Evolutionary conservation across 1,284 basidiomycete genomes (phyloP), one percentile per base, ranked within the genome.

Genomic region (Volvariella volvacea): DNA sequence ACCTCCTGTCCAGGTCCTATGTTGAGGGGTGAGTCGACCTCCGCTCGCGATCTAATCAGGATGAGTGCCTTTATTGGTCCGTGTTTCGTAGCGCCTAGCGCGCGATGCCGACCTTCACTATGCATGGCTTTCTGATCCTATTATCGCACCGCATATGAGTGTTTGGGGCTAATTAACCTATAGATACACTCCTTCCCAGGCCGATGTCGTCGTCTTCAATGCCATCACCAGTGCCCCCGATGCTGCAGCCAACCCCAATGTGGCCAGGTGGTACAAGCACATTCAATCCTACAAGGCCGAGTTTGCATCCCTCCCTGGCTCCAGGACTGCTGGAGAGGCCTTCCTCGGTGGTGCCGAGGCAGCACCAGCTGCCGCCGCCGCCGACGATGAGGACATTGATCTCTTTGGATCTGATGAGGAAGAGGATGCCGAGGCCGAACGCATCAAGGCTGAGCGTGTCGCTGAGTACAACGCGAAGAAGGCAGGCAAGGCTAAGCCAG

Each of bases 131-230:
- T 36, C 34, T 36, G 34, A 36, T 20, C 14, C 15, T 16, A 36
- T 36, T 36, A 15, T 36, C 19, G 40, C 34, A 16, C n/a, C 19
- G 15, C 15, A 15, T 7, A 32, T 36, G 4, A 32, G 41, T 25
- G 40, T 45, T 50, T 48, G 42, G 49, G 46, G 40, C 43, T 50
- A 42, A 43, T 48, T 41, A 20, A 25, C 44, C 36, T 49, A 38
- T 60, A 99, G 95, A 52, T 92, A 92, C 76, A 83, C 86, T 46
- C 88, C 95, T 47, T 94, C 94, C 44, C 94, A 98, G 72, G 93
- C 95, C 52, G 95, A 99, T 72, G 93, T 97, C 45, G 80, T 81
- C 60, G 91, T 96, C 65, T 96, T 87, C 83, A 90, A 91, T 66
- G 73, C 83, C 33, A 67, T 89, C 61, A 57, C 73, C 44, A 70